These are phyloP conservation scores for Lactifluus echinatus DNA, from an alignment of 768 basidiomycete species.

Conservation along the genomic window DNA sequence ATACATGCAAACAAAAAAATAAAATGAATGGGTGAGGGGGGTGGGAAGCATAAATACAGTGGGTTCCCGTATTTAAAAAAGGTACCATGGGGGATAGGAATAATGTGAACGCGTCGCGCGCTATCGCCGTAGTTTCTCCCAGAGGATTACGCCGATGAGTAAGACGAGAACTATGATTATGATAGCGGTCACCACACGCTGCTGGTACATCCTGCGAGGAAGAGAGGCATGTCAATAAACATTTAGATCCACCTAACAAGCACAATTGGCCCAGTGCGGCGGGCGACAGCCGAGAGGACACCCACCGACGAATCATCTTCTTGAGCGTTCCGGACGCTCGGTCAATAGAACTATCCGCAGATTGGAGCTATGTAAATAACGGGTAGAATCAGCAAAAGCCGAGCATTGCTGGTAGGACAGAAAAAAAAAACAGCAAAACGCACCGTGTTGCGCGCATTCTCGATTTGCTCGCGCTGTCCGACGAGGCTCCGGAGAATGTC, in stretches of 20 bases:
- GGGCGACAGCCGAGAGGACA: constrained; percentile 12
- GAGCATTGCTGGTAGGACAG: not conserved
- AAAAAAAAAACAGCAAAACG: constrained; percentile 21
- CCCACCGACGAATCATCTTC: constrained; percentile 92
- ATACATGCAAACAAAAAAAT: not conserved
- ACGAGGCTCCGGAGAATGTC: constrained; percentile 84
- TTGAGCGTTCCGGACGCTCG: constrained; percentile 86
- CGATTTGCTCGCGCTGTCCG: constrained; percentile 87
- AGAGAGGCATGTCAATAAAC: constrained; percentile 16
- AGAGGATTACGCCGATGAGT: constrained; percentile 73
- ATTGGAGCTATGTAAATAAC: constrained; percentile 58
- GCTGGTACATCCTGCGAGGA: constrained; percentile 88
- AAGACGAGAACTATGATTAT: constrained; percentile 82
- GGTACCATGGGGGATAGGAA: not conserved
- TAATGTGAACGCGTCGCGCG: not conserved
- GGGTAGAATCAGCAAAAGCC: not conserved
- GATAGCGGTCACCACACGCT: constrained; percentile 76
- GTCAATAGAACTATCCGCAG: constrained; percentile 85
- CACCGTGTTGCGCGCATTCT: constrained; percentile 86
- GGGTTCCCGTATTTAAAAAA: not conserved
- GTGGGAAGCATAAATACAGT: not conserved
- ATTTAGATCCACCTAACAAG: constrained; percentile 23
- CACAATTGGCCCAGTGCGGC: constrained; percentile 13
- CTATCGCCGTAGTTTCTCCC: constrained; percentile 49
- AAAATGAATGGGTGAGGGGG: not conserved